These are phyloP conservation scores for Puccinellia tenuiflora DNA, from an alignment of 176 grass and related monocot species.

Conservation along the genomic window DNA sequence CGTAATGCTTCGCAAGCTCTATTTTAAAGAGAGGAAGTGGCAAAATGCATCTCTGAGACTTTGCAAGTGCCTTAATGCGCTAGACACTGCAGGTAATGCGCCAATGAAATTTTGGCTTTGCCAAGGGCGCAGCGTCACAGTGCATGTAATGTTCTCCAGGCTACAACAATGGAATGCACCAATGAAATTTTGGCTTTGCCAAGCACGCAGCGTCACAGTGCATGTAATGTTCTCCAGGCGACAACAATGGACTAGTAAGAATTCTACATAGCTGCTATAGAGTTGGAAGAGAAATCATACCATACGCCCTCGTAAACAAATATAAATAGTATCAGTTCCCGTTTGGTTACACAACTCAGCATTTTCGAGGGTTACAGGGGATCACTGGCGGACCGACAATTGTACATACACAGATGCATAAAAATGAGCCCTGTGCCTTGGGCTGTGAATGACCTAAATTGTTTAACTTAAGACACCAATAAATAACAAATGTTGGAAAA, in stretches of 20 bases:
- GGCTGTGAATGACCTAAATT: not conserved
- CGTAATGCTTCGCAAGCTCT: not conserved
- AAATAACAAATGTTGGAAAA: not conserved
- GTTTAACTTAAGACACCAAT: constrained; percentile 20
- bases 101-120: not conserved
- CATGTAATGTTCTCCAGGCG: too few species aligned
- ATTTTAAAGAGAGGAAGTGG: not conserved
- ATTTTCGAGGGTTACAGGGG: not conserved
- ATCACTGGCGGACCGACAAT: not conserved
- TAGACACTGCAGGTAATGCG: not conserved
- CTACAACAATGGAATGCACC: too few species aligned
- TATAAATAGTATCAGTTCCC: not conserved
- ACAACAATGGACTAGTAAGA: too few species aligned
- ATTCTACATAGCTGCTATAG: too few species aligned
- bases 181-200: not conserved
- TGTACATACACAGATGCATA: constrained; percentile 19
- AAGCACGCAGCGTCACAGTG: not conserved
- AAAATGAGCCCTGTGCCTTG: not conserved
- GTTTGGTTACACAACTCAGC: constrained; percentile 17
- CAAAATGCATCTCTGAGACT: not conserved
- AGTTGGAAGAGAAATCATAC: not conserved
- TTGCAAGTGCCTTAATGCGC: too few species aligned
- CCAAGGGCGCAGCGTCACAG: too few species aligned
- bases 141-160: too few species aligned
- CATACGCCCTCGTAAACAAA: not conserved